phyloP scores from a whole-genome alignment of 2,329 filamentous ascomycete species.

The Atkinsonella texensis region DNA sequence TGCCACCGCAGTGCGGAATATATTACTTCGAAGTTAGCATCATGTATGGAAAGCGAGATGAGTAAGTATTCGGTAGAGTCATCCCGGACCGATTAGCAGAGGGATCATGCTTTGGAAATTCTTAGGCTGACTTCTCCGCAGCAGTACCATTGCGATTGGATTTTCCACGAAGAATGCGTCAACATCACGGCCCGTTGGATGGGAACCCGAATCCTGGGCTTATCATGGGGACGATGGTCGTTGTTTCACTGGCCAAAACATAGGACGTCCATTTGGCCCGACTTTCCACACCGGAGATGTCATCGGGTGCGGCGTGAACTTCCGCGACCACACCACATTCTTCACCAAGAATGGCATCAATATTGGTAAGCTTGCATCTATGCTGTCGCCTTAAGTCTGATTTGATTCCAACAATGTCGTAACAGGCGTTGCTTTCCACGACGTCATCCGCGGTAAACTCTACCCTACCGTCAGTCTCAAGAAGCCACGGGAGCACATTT shows the following conservation, averaged over 20 bases:
- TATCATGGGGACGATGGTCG: slow-evolving; percentile 60
- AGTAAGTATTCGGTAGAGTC: slow-evolving; percentile 29
- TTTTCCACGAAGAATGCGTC: slow-evolving; percentile 44
- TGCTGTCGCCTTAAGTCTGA: no score
- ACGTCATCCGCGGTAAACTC: slow-evolving; percentile 49
- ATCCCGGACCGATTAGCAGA: no score
- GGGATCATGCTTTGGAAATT: no score
- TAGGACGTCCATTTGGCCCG: slow-evolving; percentile 45
- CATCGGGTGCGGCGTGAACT: slow-evolving; percentile 56
- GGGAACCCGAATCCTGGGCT: slow-evolving; percentile 57
- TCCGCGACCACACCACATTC: slow-evolving; percentile 50
- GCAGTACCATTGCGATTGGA: slow-evolving; percentile 50
- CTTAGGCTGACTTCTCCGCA: slow-evolving; percentile 16
- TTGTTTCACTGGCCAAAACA: slow-evolving; percentile 43
- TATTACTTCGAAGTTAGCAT: slow-evolving; percentile 78
- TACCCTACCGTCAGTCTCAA: slow-evolving; percentile 58
- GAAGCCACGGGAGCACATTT: slow-evolving; percentile 48
- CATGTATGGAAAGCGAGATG: slow-evolving; percentile 37
- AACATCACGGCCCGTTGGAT: slow-evolving; percentile 47
- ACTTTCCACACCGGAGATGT: slow-evolving; percentile 44
- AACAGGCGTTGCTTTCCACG: slow-evolving; percentile 57
- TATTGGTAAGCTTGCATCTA: slow-evolving; percentile 30
- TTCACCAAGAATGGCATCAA: slow-evolving; percentile 54
- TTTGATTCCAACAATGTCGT: slow-evolving; percentile 3
- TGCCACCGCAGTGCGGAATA: slow-evolving; percentile 81